Base-by-base conservation (phyloP, 768 basidiomycete genomes). In the Coprinellus micaceus region DNA sequence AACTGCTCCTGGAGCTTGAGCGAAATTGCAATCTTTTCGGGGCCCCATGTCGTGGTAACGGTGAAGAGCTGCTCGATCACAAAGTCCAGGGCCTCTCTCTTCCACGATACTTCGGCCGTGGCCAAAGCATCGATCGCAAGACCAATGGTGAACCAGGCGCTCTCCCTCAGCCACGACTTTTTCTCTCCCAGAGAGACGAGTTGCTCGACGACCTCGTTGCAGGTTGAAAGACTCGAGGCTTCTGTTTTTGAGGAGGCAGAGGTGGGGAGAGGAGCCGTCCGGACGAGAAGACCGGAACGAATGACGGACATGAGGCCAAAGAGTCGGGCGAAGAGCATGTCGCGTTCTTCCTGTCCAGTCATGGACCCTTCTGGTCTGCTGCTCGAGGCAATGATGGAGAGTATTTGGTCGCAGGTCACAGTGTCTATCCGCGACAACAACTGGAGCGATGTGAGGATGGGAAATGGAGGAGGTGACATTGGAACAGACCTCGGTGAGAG, bases 301-400 rank as follows among this genome's bases (percentile, higher is more conserved):
- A 96, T 82, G 63, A 98, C 76, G 15, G 93, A 79, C 17, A 86
- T 86, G 56, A 97, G 75, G 17, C 96, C 96, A 68, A 98, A 97
- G 11, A 99, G 77, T 25, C 92, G 85, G 10, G 94, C 94, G 67
- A 99, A 98, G 50, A 94, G 78, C 48, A 91, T 73, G 69, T 99
- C 96, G 56, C 96, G 85, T 71, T 94, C 91, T 71, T 98, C 96
- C 66, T 94, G 89, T 2, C 94, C 88, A 40, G 85, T 86, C 84
- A 90, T 88, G 13, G 87, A 88, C 33, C 84, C 84, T 60, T 85
- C 82, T 3, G 79, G 74, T 68, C 89, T 85, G 15, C 91, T 86
- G 56, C 82, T 76, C 53, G 90, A 85, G 39, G 86, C 65, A 40
- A 97, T 75, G 36, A 97, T 78, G n/a, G 81, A 77, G 17, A 94